phyloP scores from a whole-genome alignment of 176 grass and related monocot genomes.

The Oryza meyeriana region DNA sequence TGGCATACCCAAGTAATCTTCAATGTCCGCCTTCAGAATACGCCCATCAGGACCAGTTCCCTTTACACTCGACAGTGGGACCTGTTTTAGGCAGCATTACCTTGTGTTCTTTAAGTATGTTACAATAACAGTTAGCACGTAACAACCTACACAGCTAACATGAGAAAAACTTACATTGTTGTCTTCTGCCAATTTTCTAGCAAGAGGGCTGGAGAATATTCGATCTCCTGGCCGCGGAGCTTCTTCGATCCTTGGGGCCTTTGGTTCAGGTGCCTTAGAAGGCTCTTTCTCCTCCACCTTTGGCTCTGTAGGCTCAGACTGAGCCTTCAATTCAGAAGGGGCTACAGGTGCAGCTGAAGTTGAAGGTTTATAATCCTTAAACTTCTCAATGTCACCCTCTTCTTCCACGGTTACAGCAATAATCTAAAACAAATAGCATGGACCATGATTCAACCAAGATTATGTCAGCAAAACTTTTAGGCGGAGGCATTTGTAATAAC shows the following conservation, averaged over 20 bases:
- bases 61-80: conserved; percentile 78
- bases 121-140: background rate
- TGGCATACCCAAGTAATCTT: conserved; percentile 85
- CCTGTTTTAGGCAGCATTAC: conserved; percentile 46
- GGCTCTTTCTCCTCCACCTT: conserved; percentile 49
- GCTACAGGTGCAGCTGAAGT: conserved; percentile 47
- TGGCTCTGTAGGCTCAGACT: conserved; percentile 42
- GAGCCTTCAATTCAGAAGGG: conserved; percentile 49
- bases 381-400: conserved; percentile 81
- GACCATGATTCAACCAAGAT: background rate
- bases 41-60: conserved; percentile 93
- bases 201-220: conserved; percentile 82
- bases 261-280: conserved; percentile 46
- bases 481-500: background rate
- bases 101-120: background rate
- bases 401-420: conserved; percentile 89
- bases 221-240: conserved; percentile 58
- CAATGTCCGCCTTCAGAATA: conserved; percentile 95
- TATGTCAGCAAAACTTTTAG: background rate
- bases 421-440: conserved; percentile 33
- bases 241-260: conserved; percentile 53
- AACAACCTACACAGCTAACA: background rate
- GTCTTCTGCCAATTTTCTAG: conserved; percentile 92
- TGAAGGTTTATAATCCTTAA: conserved; percentile 83
- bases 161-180: conserved; percentile 59